These are phyloP conservation scores for Bruguiera hainesii DNA, from an alignment of 441 rosid genomes.

Conservation along the genomic window DNA sequence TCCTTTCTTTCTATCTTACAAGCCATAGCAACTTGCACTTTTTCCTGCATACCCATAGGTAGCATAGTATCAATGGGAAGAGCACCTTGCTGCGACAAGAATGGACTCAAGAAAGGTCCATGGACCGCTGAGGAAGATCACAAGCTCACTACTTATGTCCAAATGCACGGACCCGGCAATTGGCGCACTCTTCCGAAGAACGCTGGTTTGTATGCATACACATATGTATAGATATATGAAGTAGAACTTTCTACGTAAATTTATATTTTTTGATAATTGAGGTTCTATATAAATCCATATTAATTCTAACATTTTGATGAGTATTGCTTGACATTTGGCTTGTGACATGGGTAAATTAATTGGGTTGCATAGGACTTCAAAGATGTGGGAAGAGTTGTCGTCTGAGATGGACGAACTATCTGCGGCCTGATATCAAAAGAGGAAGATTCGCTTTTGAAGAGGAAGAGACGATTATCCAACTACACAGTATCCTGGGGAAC, in stretches of 20 bases:
- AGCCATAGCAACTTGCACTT: background rate
- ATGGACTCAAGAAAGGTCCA: constrained; percentile 89
- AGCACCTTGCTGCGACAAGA: constrained; percentile 91
- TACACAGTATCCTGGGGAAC: constrained; percentile 48
- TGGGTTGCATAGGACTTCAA: constrained; percentile 33
- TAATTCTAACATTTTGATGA: background rate
- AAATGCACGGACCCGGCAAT: constrained; percentile 69
- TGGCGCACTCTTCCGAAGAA: constrained; percentile 88
- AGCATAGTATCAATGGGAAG: constrained; percentile 59
- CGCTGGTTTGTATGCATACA: constrained; percentile 51
- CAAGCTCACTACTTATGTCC: constrained; percentile 62
- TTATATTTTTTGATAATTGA: background rate
- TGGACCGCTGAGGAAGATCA: constrained; percentile 93
- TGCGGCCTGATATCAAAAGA: constrained; percentile 52
- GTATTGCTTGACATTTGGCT: too few species aligned
- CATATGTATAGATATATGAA: too few species aligned
- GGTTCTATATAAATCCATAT: background rate
- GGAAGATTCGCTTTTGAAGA: constrained; percentile 51
- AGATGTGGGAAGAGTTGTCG: constrained; percentile 65
- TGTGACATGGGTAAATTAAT: too few species aligned
- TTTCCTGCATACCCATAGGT: background rate
- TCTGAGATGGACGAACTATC: constrained; percentile 55
- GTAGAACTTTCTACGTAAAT: too few species aligned
- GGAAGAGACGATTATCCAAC: constrained; percentile 41
- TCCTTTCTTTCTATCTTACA: too few species aligned